Evolutionary conservation across 1,284 basidiomycete genomes (phyloP).

Genomic region (Sporisorium exsertum): DNA sequence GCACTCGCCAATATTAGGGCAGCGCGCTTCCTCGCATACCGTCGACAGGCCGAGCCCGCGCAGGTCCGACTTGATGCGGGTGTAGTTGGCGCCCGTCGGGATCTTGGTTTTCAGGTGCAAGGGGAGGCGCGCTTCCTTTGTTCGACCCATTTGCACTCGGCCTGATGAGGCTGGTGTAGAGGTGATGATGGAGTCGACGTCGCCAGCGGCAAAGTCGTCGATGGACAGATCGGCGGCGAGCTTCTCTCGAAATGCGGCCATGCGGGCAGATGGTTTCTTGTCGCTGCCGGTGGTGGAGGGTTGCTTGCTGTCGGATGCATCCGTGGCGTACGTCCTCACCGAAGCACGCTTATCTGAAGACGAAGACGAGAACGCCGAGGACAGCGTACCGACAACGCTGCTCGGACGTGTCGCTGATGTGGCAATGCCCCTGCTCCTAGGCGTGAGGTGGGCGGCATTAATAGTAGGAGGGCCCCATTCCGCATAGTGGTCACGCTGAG

Average conservation of each 20-base stretch:
- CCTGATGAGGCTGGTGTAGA: conserved; percentile 8
- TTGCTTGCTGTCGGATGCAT: conserved; percentile 13
- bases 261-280: conserved; percentile 32
- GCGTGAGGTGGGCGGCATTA: conserved; percentile 53
- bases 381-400: neutral
- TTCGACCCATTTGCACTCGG: conserved; percentile 60
- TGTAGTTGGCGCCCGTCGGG: conserved; percentile 88
- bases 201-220: conserved; percentile 56
- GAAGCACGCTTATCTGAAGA: neutral
- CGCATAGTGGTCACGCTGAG: conserved; percentile 57
- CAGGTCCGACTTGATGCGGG: conserved; percentile 93
- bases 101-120: conserved; percentile 85
- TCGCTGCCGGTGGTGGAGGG: neutral
- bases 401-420: conserved; percentile 18
- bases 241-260: conserved; percentile 54
- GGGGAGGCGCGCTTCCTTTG: conserved; percentile 77
- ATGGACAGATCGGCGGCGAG: conserved; percentile 57
- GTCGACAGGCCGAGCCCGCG: conserved; percentile 91
- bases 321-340: conserved; percentile 34
- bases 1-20: conserved; percentile 99
- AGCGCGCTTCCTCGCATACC: conserved; percentile 98
- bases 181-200: conserved; percentile 25
- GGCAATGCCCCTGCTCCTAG: conserved; percentile 34
- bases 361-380: neutral
- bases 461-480: conserved; percentile 61